These are phyloP conservation scores for Chernovozyma sophiae-reginae DNA, from an alignment of 1,139 yeast species.

Conservation along the genomic window DNA sequence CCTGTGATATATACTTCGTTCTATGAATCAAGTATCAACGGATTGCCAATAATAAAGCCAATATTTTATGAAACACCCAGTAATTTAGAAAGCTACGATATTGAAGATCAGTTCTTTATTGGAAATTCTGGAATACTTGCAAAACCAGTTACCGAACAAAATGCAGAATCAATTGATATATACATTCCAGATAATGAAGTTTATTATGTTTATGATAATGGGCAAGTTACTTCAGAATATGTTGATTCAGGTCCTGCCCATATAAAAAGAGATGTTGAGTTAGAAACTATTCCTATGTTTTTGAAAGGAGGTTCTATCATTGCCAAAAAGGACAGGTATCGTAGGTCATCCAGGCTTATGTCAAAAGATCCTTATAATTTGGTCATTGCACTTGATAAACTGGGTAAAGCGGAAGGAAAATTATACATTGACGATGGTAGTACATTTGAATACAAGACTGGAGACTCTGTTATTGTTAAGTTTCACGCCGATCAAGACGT, in stretches of 20 bases:
- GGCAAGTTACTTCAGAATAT: conserved; percentile 13
- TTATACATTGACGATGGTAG: conserved; percentile 85
- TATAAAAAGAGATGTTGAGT: conserved; percentile 33
- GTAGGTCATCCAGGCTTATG: conserved; percentile 81
- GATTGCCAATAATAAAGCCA: conserved; percentile 75
- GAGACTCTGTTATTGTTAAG: conserved; percentile 41
- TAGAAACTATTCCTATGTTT: conserved; percentile 67
- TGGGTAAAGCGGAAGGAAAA: conserved; percentile 47
- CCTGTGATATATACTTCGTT: conserved; percentile 85
- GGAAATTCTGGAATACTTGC: conserved; percentile 73
- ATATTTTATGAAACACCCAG: conserved; percentile 63
- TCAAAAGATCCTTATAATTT: conserved; percentile 78
- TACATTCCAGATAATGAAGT: conserved; percentile 61
- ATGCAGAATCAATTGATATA: conserved; percentile 40
- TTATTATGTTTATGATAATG: conserved; percentile 57
- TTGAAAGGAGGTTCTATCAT: conserved; percentile 77
- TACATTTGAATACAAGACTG: conserved; percentile 53
- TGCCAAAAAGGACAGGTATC: conserved; percentile 62
- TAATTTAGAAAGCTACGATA: conserved; percentile 43
- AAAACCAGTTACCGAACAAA: conserved; percentile 73
- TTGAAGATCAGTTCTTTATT: conserved; percentile 82
- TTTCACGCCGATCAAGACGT: conserved; percentile 18
- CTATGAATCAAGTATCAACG: conserved; percentile 54
- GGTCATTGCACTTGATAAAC: conserved; percentile 53
- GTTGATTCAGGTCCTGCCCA: conserved; percentile 12